Conservation (phyloP, 352 stramenopile genomes). For the Phytophthora ohioensis region DNA sequence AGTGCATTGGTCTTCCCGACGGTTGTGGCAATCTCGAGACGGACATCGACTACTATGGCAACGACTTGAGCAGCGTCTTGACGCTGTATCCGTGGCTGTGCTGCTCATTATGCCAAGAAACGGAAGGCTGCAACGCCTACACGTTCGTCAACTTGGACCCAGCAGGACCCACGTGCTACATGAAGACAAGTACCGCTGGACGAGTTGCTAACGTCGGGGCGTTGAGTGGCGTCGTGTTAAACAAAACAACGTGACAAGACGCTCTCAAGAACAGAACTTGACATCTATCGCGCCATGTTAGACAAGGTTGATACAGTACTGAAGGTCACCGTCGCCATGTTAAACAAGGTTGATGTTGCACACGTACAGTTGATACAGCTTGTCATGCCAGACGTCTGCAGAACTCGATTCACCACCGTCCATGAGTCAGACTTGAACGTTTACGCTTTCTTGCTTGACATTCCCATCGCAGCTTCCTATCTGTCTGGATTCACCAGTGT, state of each 20-base stretch:
- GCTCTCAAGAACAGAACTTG: background rate
- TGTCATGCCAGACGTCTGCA: background rate
- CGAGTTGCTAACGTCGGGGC: conserved; percentile 35
- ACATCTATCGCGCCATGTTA: background rate
- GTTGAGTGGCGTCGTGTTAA: conserved; percentile 42
- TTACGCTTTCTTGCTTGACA: conserved; percentile 9
- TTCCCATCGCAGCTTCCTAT: conserved; percentile 17
- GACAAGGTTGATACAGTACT: too few species aligned
- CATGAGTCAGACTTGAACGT: conserved; percentile 23
- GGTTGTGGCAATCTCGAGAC: conserved; percentile 51
- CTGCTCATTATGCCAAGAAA: conserved; percentile 44
- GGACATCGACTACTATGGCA: conserved; percentile 59
- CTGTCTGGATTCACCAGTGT: background rate
- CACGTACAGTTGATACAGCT: too few species aligned
- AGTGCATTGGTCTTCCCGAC: conserved; percentile 20
- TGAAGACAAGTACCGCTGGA: conserved; percentile 46
- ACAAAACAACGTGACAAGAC: background rate
- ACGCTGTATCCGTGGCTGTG: conserved; percentile 45
- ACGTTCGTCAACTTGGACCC: conserved; percentile 57
- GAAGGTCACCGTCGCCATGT: too few species aligned
- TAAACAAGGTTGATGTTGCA: too few species aligned
- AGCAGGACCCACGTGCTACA: conserved; percentile 49
- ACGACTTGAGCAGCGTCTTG: conserved; percentile 45
- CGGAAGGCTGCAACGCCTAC: conserved; percentile 47
- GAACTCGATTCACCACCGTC: conserved; percentile 2